Evolutionary conservation across 2,329 filamentous ascomycete genomes (phyloP), one percentile per base, ranked within the genome.

Genomic region (Emericellopsis atlantica): DNA sequence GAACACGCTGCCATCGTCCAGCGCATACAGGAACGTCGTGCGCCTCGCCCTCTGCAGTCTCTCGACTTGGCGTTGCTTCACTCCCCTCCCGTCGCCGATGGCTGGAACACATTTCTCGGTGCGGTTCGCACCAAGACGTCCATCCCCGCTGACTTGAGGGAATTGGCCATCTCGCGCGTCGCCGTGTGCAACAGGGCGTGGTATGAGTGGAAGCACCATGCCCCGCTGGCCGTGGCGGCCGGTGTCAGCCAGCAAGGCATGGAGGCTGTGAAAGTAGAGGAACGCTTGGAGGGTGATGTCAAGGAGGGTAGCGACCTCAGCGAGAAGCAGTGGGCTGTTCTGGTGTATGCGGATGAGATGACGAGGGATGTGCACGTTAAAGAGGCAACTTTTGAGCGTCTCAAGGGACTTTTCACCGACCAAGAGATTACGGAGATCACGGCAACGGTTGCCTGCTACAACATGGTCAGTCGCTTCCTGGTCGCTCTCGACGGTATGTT

Each of bases 201-300:
- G 78, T 93, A 88, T 59, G 87, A 94, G 59, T 93, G 84, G 86
- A 73, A 65, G 31, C 76, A 85, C 41, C 87, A 94, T 55, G 79
- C 79, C 14, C 85, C 85, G 1, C 67, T 90, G 12, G 71, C 72
- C 5, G 64, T 67, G 8, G 62, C 63, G 16, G 79, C 70, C 0
- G 79, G 79, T 5, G 69, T 85, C 5, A 59, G 63, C 15, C 60
- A 68, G 26, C 66, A 62, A 14, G 70, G 64, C 7, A 60, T 81
- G 49, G 62, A 64, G 42, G 49, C 61, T 5, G 59, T 72, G 31
- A 65, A 62, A 58, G 45, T 46, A 22, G 52, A 59, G 16, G 52
- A 41, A 0, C 61, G 54, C 39, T 32, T 40, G 39, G n/a, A 8
- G 11, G 23, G 32, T n/a, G 22, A 29, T 12, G 34, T 7, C 9